Conservation (phyloP, 2,329 filamentous ascomycete genomes). For the Exophiala spinifera region DNA sequence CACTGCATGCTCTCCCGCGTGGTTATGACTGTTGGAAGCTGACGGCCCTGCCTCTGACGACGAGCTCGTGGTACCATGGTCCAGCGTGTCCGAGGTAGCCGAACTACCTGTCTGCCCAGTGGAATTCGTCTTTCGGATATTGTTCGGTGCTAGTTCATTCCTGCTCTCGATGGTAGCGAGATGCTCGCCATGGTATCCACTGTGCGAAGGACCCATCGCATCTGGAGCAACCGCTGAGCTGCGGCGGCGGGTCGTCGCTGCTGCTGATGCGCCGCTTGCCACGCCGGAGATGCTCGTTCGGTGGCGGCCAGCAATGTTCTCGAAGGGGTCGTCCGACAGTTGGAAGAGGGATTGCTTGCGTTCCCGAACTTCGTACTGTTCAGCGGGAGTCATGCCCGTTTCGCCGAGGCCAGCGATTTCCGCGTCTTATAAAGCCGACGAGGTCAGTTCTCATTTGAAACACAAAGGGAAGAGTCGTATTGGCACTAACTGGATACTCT, state of each 20-base stretch:
- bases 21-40: constrained; percentile 1
- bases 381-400: constrained; percentile 22
- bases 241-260: constrained; percentile 24
- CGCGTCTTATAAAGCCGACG: constrained; percentile 1
- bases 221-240: constrained; percentile 29
- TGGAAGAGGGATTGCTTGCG: constrained; percentile 27
- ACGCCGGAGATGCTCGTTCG: constrained; percentile 26
- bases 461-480: neutral
- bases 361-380: constrained; percentile 27
- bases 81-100: constrained; percentile 6
- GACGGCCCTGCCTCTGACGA: neutral
- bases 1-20: constrained; percentile 7
- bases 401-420: constrained; percentile 21
- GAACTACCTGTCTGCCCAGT: constrained; percentile 5
- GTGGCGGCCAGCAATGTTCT: constrained; percentile 20
- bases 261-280: constrained; percentile 20
- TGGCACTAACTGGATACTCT: constrained; percentile 20
- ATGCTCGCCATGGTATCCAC: constrained; percentile 21
- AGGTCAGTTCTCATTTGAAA: neutral
- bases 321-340: constrained; percentile 27
- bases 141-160: constrained; percentile 8
- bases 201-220: constrained; percentile 14
- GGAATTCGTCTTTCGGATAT: neutral
- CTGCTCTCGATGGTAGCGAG: constrained; percentile 25
- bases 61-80: neutral